These are phyloP conservation scores for Drechmeria coniospora DNA, from an alignment of 2,329 filamentous ascomycete species.

Conservation along the genomic window DNA sequence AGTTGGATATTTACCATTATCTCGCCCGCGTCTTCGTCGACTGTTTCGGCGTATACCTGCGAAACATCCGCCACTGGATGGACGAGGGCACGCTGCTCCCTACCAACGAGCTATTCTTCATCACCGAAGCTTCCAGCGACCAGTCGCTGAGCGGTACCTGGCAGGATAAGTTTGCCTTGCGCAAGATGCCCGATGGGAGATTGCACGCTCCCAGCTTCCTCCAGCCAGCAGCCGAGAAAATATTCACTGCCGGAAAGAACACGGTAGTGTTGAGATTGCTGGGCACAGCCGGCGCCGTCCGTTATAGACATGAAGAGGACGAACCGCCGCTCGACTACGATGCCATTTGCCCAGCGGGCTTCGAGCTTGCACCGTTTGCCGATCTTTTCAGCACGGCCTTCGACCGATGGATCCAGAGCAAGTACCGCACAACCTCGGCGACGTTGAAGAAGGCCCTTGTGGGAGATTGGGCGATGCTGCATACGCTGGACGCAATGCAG, in stretches of 20 bases:
- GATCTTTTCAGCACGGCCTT: slow-evolving; percentile 61
- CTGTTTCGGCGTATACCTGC: slow-evolving; percentile 69
- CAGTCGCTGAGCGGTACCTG: slow-evolving; percentile 54
- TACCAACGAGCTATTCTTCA: slow-evolving; percentile 60
- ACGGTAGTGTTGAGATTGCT: slow-evolving; percentile 69
- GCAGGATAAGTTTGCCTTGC: slow-evolving; percentile 58
- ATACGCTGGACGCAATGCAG: slow-evolving; percentile 50
- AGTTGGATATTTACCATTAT: slow-evolving; percentile 43
- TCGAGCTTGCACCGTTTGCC: slow-evolving; percentile 49
- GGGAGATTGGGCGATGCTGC: slow-evolving; percentile 49
- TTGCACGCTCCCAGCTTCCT: slow-evolving; percentile 64
- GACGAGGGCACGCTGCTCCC: slow-evolving; percentile 54
- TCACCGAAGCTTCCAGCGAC: slow-evolving; percentile 41
- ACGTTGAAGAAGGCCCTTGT: slow-evolving; percentile 54
- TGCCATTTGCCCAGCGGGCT: slow-evolving; percentile 31
- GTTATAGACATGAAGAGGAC: slow-evolving; percentile 11
- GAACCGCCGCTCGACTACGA: slow-evolving; percentile 41
- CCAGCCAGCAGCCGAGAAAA: slow-evolving; percentile 49
- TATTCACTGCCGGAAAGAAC: slow-evolving; percentile 81
- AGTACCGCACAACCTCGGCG: slow-evolving; percentile 53
- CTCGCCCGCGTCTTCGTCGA: slow-evolving; percentile 60
- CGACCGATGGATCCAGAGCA: slow-evolving; percentile 59
- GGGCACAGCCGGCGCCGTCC: slow-evolving; percentile 30
- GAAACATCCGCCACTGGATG: slow-evolving; percentile 74
- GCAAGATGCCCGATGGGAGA: slow-evolving; percentile 39